Base-by-base conservation (phyloP, 1,284 basidiomycete genomes). In the Puccinia novopanici region DNA sequence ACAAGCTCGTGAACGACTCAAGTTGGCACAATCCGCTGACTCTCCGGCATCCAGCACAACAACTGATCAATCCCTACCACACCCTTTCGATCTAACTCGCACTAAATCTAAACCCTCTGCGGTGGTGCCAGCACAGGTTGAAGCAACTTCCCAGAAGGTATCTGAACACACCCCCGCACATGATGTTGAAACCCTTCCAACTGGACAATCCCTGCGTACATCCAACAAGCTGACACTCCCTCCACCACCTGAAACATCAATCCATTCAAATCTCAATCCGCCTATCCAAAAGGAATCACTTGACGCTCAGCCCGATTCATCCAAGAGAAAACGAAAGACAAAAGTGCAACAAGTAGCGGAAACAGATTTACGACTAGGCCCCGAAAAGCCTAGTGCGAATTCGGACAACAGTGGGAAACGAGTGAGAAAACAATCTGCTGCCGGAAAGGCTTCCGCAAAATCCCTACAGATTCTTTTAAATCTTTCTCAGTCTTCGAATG, bases 361-460 rank as follows among this genome's bases (percentile, higher is more conserved):
- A 30, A 37, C 40, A 3, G 24, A 45, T 19, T 6, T 30, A 27
- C 54, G 17, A 57, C 40, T 27, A 63, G 50, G 48, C 10, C 67
- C 61, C 42, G 59, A 50, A 52, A 24, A 37, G 42, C 13, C 34
- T 13, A 50, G 19, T 15, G 48, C 24, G 22, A 50, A 65, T 12
- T 8, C 34, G 40, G 27, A 57, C 52, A 24, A 17, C 15, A n/a
- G 13, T 22, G 61, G 59, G 27, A 76, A 76, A 34, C 75, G 75
- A 27, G 61, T 76, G n/a, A 59, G 75, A 52, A 76, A 76, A 67
- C 75, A 76, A 76, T 76, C 75, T n/a, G 61, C 57, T 22, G 65
- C 37, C 13, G 75, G 75, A 13, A 50, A 76, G 48, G 61, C 24
- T 48, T 76, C 75, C 19, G 61, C 61, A 19, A 63, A 67, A 76